Evolutionary conservation across 2,329 filamentous ascomycete species (phyloP).

Genomic region (Torrubiella hemipterigena): DNA sequence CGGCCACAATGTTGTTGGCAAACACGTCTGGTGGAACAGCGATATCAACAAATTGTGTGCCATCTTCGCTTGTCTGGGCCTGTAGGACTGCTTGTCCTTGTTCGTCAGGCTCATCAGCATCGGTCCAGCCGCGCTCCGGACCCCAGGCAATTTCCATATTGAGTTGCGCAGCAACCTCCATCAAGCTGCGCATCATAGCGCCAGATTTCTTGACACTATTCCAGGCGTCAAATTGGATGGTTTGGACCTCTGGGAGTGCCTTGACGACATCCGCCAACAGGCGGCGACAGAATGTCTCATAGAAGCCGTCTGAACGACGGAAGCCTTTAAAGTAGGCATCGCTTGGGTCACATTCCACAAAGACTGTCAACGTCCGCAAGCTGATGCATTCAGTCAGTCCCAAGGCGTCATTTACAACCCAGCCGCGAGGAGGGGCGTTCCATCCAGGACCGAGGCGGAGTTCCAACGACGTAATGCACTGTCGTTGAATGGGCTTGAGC

Average conservation of each 20-base stretch:
- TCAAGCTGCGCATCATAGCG: conserved; percentile 49
- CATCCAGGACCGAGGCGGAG: conserved; percentile 63
- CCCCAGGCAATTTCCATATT: conserved; percentile 53
- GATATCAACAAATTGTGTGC: conserved; percentile 3
- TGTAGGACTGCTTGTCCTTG: conserved; percentile 3
- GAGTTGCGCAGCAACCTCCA: conserved; percentile 36
- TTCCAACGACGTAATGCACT: conserved; percentile 51
- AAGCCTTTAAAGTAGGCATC: conserved; percentile 57
- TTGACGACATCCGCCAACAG: conserved; percentile 46
- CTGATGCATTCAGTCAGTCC: conserved; percentile 51
- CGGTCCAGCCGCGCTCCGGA: conserved; percentile 52
- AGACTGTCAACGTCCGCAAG: conserved; percentile 49
- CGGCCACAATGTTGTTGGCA: background rate
- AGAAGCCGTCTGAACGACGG: conserved; percentile 53
- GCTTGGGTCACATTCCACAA: conserved; percentile 62
- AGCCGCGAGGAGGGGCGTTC: conserved; percentile 56
- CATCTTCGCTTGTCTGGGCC: too few relatives aligned
- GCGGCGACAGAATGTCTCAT: conserved; percentile 51
- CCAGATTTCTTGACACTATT: conserved; percentile 52
- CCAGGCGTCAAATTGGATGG: conserved; percentile 60
- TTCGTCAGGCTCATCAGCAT: conserved; percentile 27
- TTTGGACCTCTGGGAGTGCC: conserved; percentile 40
- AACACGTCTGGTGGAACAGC: conserved; percentile 2
- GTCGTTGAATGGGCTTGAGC: conserved; percentile 47
- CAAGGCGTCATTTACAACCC: conserved; percentile 54